These are phyloP conservation scores for Colletotrichum filicis DNA, from an alignment of 2,329 filamentous ascomycete species.

Conservation along the genomic window DNA sequence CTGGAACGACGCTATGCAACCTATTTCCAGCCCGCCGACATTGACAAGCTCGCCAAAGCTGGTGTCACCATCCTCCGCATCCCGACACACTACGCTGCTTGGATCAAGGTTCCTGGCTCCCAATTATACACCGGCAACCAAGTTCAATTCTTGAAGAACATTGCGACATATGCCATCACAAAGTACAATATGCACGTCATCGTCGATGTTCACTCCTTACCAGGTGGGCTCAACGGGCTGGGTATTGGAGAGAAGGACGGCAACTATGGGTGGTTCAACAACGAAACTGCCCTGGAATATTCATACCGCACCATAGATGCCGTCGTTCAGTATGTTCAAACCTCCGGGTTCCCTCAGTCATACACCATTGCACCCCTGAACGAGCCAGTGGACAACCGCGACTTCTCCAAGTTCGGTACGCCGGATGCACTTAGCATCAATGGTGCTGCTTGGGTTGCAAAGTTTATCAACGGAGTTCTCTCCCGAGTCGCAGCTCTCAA, in stretches of 20 bases:
- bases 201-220: too few species aligned
- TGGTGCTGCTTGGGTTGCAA: slow-evolving; percentile 16
- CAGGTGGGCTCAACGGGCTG: too few species aligned
- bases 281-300: too few species aligned
- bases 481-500: too few species aligned
- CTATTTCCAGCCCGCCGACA: slow-evolving; percentile 6
- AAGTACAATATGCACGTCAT: too few species aligned
- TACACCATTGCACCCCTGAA: slow-evolving; percentile 5
- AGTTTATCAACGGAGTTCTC: slow-evolving; percentile 7
- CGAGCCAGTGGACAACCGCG: slow-evolving; percentile 18
- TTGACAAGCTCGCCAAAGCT: slow-evolving; percentile 17
- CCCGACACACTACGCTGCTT: slow-evolving; percentile 14
- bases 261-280: too few species aligned
- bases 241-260: too few species aligned
- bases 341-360: too few species aligned
- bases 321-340: too few species aligned
- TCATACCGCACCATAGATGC: too few species aligned
- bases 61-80: slow-evolving; percentile 12
- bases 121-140: slow-evolving; percentile 7
- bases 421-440: slow-evolving; percentile 3
- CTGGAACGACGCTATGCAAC: slow-evolving; percentile 12
- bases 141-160: too few species aligned
- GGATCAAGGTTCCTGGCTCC: slow-evolving; percentile 14
- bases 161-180: too few species aligned
- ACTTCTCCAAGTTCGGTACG: slow-evolving; percentile 13